Evolutionary conservation across 2,329 filamentous ascomycete species (phyloP).

Genomic region (Cucurbitaria berberidis): DNA sequence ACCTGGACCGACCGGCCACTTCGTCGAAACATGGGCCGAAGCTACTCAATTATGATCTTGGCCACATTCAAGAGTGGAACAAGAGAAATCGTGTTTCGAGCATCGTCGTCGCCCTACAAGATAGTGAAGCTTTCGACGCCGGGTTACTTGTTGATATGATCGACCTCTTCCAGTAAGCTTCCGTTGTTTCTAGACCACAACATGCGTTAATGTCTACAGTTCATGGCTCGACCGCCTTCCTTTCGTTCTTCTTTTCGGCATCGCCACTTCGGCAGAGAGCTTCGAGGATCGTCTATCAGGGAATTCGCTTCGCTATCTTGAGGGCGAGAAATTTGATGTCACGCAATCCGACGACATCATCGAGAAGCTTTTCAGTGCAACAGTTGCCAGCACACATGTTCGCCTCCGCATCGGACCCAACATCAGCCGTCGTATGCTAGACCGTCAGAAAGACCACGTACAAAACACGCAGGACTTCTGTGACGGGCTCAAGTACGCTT

Average conservation of each 20-base stretch:
- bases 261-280: conserved; percentile 81
- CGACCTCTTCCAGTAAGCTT: conserved; percentile 67
- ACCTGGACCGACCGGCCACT: conserved; percentile 15
- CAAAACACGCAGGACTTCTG: conserved; percentile 76
- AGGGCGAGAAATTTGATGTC: conserved; percentile 77
- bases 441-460: conserved; percentile 77
- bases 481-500: conserved; percentile 75
- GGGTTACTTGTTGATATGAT: conserved; percentile 74
- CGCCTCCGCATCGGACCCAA: conserved; percentile 68
- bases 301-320: conserved; percentile 69
- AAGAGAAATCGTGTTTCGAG: conserved; percentile 61
- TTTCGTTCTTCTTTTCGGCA: conserved; percentile 77
- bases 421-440: conserved; percentile 68
- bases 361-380: conserved; percentile 72
- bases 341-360: conserved; percentile 74
- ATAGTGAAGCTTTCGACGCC: conserved; percentile 82
- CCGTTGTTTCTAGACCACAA: background rate
- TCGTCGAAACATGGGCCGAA: conserved; percentile 61
- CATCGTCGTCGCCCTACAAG: conserved; percentile 76
- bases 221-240: conserved; percentile 78
- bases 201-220: conserved; percentile 44
- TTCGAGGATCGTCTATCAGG: conserved; percentile 77
- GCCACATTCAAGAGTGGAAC: conserved; percentile 69
- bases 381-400: conserved; percentile 64
- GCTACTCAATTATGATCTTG: conserved; percentile 79